Conservation (phyloP, 345 rosid species). For the Excoecaria agallocha region DNA sequence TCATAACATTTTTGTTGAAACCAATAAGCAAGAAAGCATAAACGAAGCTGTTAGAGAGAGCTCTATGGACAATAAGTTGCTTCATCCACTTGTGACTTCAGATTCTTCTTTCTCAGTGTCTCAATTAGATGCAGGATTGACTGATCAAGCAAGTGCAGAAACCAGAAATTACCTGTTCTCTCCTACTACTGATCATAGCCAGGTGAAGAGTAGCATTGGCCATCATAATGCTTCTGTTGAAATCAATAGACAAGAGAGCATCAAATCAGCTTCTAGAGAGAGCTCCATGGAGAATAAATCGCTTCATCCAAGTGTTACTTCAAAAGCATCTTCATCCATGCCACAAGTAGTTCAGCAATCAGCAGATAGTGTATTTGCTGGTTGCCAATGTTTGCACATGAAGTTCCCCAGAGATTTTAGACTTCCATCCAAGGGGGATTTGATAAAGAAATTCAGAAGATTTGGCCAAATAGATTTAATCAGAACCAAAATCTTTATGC, state of each 20-base stretch:
- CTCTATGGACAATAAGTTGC: conserved; percentile 2
- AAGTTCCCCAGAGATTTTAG: conserved; percentile 27
- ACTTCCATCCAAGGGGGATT: conserved; percentile 29
- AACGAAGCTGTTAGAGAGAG: neutral
- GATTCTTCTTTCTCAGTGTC: neutral
- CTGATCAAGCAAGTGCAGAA: neutral
- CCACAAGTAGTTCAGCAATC: conserved; percentile 12
- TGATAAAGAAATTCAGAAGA: conserved; percentile 26
- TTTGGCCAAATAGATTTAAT: conserved; percentile 27
- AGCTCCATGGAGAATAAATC: neutral
- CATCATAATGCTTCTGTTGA: neutral
- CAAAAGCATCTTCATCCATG: conserved; percentile 9
- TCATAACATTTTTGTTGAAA: neutral
- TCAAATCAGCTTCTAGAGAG: neutral
- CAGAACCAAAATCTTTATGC: conserved; percentile 23
- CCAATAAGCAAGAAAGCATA: neutral
- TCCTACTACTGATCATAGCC: neutral
- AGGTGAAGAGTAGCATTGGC: neutral
- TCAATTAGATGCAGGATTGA: neutral
- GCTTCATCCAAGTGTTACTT: neutral
- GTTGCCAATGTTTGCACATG: conserved; percentile 24
- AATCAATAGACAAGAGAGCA: neutral
- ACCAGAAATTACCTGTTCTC: neutral
- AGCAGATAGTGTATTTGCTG: no score
- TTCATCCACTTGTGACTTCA: neutral